Percentiles rank a stretch among this genome's conserved stretches.
These are phyloP conservation scores for Flaveria ramosissima DNA, from an alignment of 129 eudicot species.

Conservation along the genomic window DNA sequence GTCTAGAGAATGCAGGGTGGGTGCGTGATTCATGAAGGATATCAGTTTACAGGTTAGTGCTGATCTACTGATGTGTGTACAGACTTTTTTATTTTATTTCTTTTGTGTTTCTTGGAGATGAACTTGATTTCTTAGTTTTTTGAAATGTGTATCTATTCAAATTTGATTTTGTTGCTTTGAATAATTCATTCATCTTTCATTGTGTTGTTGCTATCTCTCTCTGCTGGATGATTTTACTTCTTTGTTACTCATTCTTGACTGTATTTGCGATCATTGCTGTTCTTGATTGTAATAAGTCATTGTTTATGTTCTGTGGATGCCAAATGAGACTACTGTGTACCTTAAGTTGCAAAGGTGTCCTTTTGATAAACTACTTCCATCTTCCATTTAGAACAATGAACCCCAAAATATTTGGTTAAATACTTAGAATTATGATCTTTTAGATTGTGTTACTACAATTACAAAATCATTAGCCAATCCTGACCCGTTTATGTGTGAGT, in stretches of 20 bases:
- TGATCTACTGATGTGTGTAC: slow-evolving; percentile 6
- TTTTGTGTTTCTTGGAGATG: too few relatives aligned
- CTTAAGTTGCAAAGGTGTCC: too few relatives aligned
- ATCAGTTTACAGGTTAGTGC: neutral
- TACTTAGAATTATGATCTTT: neutral
- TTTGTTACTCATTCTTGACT: neutral
- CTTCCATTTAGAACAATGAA: neutral
- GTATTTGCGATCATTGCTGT: too few relatives aligned
- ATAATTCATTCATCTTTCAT: neutral
- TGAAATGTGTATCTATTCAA: neutral
- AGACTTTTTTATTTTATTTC: neutral
- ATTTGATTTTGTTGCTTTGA: neutral
- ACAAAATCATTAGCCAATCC: neutral
- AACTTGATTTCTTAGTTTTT: neutral
- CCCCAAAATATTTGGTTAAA: neutral
- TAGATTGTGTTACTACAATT: neutral
- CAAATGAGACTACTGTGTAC: too few relatives aligned
- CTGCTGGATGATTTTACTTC: neutral
- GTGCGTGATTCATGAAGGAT: slow-evolving; percentile 22
- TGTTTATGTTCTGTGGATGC: too few relatives aligned
- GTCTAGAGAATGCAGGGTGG: slow-evolving; percentile 52
- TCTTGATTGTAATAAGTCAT: too few relatives aligned
- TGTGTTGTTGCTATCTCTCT: neutral
- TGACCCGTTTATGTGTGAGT: neutral
- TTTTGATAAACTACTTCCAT: too few relatives aligned